These are phyloP conservation scores for Hordeum pubiflorum DNA, from an alignment of 202 grass and related monocot genomes.

Conservation along the genomic window DNA sequence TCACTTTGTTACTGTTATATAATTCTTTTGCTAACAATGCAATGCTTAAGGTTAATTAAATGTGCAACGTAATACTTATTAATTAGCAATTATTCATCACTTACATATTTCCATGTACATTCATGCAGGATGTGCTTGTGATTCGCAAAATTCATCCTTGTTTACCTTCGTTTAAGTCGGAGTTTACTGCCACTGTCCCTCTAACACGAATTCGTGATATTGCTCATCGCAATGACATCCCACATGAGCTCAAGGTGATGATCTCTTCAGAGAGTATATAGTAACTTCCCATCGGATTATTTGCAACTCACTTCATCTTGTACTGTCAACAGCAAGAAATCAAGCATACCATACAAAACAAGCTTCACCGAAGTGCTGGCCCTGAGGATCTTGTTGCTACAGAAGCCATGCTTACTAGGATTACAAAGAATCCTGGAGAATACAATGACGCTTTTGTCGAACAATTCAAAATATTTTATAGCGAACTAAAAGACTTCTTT, in stretches of 20 bases:
- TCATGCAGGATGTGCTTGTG: conserved; percentile 56
- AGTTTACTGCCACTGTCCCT: conserved; percentile 97
- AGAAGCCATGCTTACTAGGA: conserved; percentile 87
- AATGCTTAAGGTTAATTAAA: background rate
- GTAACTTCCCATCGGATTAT: conserved; percentile 3
- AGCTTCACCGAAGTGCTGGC: conserved; percentile 93
- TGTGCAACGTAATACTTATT: background rate
- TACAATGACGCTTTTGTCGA: conserved; percentile 70
- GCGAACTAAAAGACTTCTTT: conserved; percentile 91
- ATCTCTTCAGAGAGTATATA: conserved; percentile 4
- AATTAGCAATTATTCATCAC: background rate
- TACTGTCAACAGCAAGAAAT: conserved; percentile 86
- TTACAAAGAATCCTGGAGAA: conserved; percentile 68
- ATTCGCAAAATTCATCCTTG: conserved; percentile 85
- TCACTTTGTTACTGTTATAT: background rate
- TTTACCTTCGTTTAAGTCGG: conserved; percentile 96
- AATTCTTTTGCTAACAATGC: background rate
- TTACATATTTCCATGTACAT: conserved; percentile 12
- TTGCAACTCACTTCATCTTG: conserved; percentile 23
- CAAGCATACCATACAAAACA: conserved; percentile 99
- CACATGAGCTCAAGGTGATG: conserved; percentile 89
- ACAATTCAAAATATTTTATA: conserved; percentile 91
- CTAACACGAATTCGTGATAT: conserved; percentile 97
- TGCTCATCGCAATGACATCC: conserved; percentile 89
- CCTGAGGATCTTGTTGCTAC: conserved; percentile 99